Evolutionary conservation across 768 basidiomycete genomes (phyloP).

Genomic region (Clitopilus hobsonii): DNA sequence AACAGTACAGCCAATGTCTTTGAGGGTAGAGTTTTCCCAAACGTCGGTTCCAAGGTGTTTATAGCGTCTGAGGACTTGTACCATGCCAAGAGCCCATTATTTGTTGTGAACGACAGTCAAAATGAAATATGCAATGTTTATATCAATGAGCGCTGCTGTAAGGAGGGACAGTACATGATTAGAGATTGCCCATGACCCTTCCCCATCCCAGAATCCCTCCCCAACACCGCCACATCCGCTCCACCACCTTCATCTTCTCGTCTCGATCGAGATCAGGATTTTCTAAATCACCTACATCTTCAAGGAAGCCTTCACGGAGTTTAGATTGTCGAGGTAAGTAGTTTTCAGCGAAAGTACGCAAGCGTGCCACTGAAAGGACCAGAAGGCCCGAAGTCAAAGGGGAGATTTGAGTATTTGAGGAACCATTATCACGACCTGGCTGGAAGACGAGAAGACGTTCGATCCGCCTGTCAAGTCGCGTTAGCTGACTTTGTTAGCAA

Average conservation of each 20-base stretch:
- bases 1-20: conserved; percentile 20
- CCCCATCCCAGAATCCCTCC: conserved; percentile 63
- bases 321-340: conserved; percentile 54
- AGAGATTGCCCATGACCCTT: conserved; percentile 8
- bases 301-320: conserved; percentile 74
- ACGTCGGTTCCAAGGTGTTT: not conserved
- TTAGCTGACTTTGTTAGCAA: not conserved
- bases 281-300: conserved; percentile 81
- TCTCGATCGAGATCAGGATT: conserved; percentile 60
- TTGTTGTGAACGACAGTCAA: too few species aligned
- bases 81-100: not conserved
- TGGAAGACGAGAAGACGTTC: conserved; percentile 63
- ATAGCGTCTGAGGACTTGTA: not conserved
- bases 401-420: conserved; percentile 11
- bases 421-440: conserved; percentile 15
- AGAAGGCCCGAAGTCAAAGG: conserved; percentile 70
- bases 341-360: conserved; percentile 60
- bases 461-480: conserved; percentile 40
- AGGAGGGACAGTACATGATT: not conserved
- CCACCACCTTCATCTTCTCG: conserved; percentile 74
- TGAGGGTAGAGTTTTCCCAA: conserved; percentile 1
- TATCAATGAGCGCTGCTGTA: too few species aligned
- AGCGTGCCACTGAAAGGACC: conserved; percentile 61
- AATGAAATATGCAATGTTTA: too few species aligned
- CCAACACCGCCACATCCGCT: conserved; percentile 91